Conservation (phyloP, 179 eudicot species). For the Beta lomatogona region DNA sequence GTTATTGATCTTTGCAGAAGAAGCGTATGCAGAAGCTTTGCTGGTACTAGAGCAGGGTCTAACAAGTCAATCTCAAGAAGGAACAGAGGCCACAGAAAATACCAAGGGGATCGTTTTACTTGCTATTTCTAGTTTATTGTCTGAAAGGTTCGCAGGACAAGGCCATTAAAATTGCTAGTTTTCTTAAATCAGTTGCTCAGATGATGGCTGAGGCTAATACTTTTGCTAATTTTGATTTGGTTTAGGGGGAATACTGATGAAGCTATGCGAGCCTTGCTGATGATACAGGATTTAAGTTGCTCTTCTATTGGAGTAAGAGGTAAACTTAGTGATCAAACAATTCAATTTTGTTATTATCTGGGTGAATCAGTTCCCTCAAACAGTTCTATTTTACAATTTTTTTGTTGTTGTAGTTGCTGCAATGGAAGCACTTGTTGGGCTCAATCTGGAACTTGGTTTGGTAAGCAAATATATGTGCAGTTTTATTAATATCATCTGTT, state of each 20-base stretch:
- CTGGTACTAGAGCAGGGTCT: conserved; percentile 85
- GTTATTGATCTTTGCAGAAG: conserved; percentile 53
- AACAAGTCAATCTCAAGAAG: conserved; percentile 46
- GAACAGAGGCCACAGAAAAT: conserved; percentile 50
- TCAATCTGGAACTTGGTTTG: conserved; percentile 72
- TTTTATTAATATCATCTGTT: neutral
- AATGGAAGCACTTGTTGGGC: conserved; percentile 79
- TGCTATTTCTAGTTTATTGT: conserved; percentile 71
- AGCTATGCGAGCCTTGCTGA: conserved; percentile 70
- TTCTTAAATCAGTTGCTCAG: neutral
- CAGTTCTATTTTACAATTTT: neutral
- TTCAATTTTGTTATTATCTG: neutral
- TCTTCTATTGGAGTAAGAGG: conserved; percentile 70
- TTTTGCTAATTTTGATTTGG: conserved; percentile 5
- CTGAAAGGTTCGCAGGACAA: conserved; percentile 59
- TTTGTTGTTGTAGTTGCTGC: conserved; percentile 70
- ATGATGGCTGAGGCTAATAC: conserved; percentile 2
- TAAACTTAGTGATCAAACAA: conserved; percentile 26
- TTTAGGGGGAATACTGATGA: conserved; percentile 64
- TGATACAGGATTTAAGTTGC: conserved; percentile 53
- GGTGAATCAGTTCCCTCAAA: neutral
- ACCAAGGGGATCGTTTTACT: conserved; percentile 71
- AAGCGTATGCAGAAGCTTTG: conserved; percentile 66
- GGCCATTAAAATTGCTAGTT: neutral
- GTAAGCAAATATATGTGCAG: conserved; percentile 31